A percentile compares a stretch with the other conserved stretches of the same genome.
Conservation (phyloP, 2,329 filamentous ascomycete genomes). For the Atkinsonella hypoxylon region DNA sequence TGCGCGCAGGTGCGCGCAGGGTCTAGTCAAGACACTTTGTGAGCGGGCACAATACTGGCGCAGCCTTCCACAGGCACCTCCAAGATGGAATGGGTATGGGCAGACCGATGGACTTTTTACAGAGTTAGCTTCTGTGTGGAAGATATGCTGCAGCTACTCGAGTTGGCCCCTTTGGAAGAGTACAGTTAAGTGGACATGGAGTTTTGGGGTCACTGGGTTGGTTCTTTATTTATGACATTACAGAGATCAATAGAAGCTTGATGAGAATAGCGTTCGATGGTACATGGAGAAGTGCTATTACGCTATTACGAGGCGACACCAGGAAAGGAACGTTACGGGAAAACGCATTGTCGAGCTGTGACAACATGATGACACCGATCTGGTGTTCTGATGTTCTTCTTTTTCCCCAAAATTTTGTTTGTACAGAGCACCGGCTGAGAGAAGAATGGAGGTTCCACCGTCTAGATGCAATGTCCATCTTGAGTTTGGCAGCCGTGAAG, state of each 20-base stretch:
- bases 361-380: no score
- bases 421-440: no score
- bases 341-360: no score
- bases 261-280: not conserved
- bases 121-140: not conserved
- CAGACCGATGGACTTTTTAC: not conserved
- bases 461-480: no score
- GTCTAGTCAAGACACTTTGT: not conserved
- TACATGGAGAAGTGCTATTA: no score
- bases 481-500: no score
- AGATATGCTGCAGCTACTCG: not conserved
- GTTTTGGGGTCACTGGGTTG: slow-evolving; percentile 13
- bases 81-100: not conserved
- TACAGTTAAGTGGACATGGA: slow-evolving; percentile 9
- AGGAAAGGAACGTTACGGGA: no score
- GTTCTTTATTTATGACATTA: slow-evolving; percentile 3
- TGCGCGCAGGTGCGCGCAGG: not conserved
- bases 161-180: not conserved
- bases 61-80: not conserved
- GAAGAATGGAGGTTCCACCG: no score
- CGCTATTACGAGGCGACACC: no score
- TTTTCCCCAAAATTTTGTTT: no score
- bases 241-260: slow-evolving; percentile 1
- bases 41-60: not conserved
- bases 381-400: no score